These are phyloP conservation scores for Guillardia theta DNA, from an alignment of 78 protist species.

Conservation along the genomic window DNA sequence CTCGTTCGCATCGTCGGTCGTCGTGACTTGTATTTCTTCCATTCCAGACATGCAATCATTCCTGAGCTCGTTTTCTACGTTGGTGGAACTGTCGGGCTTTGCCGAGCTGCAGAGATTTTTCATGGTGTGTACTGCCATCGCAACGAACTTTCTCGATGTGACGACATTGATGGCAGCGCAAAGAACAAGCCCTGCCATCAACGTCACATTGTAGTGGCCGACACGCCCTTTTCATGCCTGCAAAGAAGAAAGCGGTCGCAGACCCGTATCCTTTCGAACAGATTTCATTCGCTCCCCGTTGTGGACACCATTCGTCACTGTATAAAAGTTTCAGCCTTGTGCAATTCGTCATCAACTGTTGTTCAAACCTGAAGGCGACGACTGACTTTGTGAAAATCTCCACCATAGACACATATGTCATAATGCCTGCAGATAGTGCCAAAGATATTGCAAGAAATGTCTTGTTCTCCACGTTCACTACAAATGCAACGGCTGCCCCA, in stretches of 20 bases:
- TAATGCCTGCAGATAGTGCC: slow-evolving; percentile 63
- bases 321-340: neutral
- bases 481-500: slow-evolving; percentile 43
- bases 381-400: slow-evolving; percentile 52
- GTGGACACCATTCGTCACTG: neutral
- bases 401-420: slow-evolving; percentile 66
- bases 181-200: no score
- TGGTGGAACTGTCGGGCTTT: no score
- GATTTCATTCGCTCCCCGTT: neutral
- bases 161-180: no score
- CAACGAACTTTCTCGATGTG: no score
- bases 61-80: no score
- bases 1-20: no score
- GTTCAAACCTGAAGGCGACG: neutral
- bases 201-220: no score
- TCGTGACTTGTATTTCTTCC: no score
- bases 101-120: no score
- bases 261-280: neutral
- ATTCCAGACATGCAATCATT: no score
- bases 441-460: slow-evolving; percentile 42
- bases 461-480: neutral
- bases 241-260: neutral
- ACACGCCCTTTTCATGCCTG: no score
- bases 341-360: neutral
- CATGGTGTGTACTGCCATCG: no score